Evolutionary conservation across 768 basidiomycete species (phyloP).

Genomic region (Trametes villosa): DNA sequence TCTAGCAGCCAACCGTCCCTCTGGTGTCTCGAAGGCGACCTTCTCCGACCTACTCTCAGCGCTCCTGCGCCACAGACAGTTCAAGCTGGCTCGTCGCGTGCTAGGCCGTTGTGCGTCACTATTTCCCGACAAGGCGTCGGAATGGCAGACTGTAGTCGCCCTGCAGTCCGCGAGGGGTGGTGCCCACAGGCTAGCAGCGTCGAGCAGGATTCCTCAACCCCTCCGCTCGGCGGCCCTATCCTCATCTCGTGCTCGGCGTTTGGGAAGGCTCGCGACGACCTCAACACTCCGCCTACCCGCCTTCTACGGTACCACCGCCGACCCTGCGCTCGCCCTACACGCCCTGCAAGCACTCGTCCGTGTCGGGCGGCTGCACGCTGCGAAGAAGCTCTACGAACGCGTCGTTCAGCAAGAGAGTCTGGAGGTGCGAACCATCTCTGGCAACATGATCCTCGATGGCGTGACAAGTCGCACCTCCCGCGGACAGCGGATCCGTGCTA

Average conservation of each 20-base stretch:
- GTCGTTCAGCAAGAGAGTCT: conserved; percentile 12
- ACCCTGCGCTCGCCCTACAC: conserved; percentile 31
- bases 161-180: conserved; percentile 6
- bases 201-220: not conserved
- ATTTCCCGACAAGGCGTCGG: conserved; percentile 26
- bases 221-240: not conserved
- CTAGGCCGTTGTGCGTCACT: conserved; percentile 28
- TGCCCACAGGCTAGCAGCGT: not conserved
- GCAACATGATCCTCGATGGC: conserved; percentile 62
- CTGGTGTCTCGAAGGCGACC: conserved; percentile 46
- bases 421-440: conserved; percentile 44
- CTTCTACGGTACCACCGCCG: not conserved
- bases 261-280: no score
- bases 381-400: conserved; percentile 45
- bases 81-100: conserved; percentile 40
- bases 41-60: conserved; percentile 40
- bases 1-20: conserved; percentile 39
- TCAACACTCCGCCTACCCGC: not conserved
- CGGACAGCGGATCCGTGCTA: conserved; percentile 49
- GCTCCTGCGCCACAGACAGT: conserved; percentile 47
- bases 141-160: conserved; percentile 40
- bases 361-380: conserved; percentile 48
- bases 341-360: conserved; percentile 45
- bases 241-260: not conserved
- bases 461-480: conserved; percentile 40